Base-by-base conservation (phyloP, 257 asterid genomes). In the Coffea eugenioides region DNA sequence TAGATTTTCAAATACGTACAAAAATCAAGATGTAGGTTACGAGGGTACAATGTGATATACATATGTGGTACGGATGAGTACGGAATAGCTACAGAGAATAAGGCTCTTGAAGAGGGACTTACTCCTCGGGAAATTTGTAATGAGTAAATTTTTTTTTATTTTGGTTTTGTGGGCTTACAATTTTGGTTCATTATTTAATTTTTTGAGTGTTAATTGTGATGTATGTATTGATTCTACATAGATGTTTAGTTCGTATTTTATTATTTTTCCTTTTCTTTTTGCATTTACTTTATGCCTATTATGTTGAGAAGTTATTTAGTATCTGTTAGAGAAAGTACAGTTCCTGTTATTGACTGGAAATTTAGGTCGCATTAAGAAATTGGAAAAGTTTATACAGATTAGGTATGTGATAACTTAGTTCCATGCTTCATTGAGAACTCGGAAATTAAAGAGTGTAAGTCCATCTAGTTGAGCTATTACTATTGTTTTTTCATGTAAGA, bases 1-100 rank as follows among this genome's bases (percentile, higher is more conserved):
- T 57, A 1, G 18, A 8, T 18, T 39, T 39, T 39, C 20, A 57
- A 57, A 59, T 21, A 6, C 2, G 11, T 59, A 6, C 12, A 59
- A 14, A 59, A 20, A 59, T 20, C 0, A 27, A 0, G 27, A 27
- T 95, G 97, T 87, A 91, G 99, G 76, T 80, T 86, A 73, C 85
- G 99, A 81, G 98, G 97, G 23, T 92, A 93, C 78, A 92, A 92
- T 80, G 84, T 93, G 15, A 49, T 96, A 70, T 96, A 92, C 69
- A 90, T 94, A 10, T 96, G 99, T 83, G 99, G 99, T 57, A 94
- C 98, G 46, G 99, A 96, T 82, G 99, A 96, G 88, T 96, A 96
- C 49, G 99, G 99, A 66, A 96, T 98, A 0, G 99, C 99, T 0
- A 95, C 99, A 0, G 99, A 95, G 90, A 95, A 97, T 12, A 95